These are phyloP conservation scores for Hura crepitans DNA, from an alignment of 441 rosid species.

Conservation along the genomic window DNA sequence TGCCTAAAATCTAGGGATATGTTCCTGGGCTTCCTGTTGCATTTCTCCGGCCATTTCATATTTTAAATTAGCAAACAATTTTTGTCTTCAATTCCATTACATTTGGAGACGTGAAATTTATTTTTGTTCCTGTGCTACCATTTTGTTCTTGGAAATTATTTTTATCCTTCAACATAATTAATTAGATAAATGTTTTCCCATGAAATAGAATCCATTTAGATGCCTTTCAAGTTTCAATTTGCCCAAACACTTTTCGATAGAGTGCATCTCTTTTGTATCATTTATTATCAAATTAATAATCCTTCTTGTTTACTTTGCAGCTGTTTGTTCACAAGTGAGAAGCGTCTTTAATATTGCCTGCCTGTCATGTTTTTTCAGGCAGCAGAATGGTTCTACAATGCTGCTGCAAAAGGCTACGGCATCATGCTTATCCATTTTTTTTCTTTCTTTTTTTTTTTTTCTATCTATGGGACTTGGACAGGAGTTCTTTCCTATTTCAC, in stretches of 20 bases:
- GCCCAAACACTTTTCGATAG: background rate
- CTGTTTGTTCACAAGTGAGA: background rate
- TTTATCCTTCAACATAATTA: background rate
- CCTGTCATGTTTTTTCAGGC: background rate
- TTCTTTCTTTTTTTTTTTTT: too few relatives aligned
- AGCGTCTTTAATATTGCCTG: background rate
- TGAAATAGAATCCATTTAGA: background rate
- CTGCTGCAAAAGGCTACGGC: background rate
- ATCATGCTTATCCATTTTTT: background rate
- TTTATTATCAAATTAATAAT: background rate
- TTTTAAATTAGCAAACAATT: background rate
- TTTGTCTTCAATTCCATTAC: background rate
- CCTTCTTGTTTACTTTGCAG: background rate
- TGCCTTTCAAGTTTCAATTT: background rate
- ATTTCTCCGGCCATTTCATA: background rate
- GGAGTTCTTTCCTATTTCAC: too few relatives aligned
- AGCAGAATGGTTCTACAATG: too few relatives aligned
- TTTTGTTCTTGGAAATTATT: background rate
- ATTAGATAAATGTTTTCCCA: background rate
- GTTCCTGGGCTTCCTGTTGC: background rate
- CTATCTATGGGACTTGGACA: too few relatives aligned
- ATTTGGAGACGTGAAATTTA: background rate
- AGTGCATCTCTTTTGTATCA: background rate
- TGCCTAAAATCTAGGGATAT: background rate
- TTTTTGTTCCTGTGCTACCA: background rate